Evolutionary conservation across 2,329 filamentous ascomycete species (phyloP), one percentile per base, ranked within the genome.

Genomic region (Magnaporthiopsis rhizophila): DNA sequence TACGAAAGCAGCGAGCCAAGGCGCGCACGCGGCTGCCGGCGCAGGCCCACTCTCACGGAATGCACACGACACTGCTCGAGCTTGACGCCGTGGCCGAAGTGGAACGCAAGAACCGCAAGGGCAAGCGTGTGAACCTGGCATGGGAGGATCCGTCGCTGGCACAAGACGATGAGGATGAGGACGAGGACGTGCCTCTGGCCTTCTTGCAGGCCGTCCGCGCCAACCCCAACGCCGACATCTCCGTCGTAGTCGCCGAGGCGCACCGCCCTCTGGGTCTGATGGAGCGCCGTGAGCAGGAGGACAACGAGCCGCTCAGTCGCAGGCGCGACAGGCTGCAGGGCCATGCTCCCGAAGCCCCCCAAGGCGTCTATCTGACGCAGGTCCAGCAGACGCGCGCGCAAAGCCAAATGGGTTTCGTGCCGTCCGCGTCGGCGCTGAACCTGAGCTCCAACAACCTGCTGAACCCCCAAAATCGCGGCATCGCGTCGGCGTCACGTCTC

Each of bases 71-170:
- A 0, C 81, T 99, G 4, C 81, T 99, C 1, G 87, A 99, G 73
- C 84, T 98, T 69, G 94, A 99, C 72, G 90, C 92, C 0, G 91
- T 97, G 34, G 91, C 91, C 28, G 90, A 97, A 74, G 84, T 92
- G 30, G 90, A 97, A 73, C 88, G 88, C 69, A 87, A 88, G 68
- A 83, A 89, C 34, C 86, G 94, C 53, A 84, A 89, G 70, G 83
- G 84, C 65, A 90, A 90, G 71, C 90, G 88, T 65, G 86, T 97
- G 45, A 91, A 91, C 65, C 81, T 99, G 45, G 95, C 94, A 1
- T 99, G 95, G 95, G 93, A 98, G 75, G 89, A 89, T 62, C 83
- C 83, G 0, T 76, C 78, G 15, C 78, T 80, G 9, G 79, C 83
- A 64, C 70, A 73, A 2, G 74, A 71, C 26, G 75, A 77, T 18